These are phyloP conservation scores for Cinnamomum chago DNA, from an alignment of 164 flowering plant species.

Conservation along the genomic window DNA sequence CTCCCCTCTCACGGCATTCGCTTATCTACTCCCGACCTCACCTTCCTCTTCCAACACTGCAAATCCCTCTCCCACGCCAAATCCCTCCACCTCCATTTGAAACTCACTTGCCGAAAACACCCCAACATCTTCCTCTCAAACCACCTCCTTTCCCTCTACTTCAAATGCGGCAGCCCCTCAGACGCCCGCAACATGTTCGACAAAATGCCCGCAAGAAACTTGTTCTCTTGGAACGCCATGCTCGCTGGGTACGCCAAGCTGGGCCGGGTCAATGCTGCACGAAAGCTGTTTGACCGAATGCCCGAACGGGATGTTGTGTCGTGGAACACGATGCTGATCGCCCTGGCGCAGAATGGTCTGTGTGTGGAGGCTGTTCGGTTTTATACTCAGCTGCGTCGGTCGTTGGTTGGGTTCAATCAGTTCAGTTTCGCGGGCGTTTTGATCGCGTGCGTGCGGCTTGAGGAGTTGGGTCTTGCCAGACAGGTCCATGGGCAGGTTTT, in stretches of 20 bases:
- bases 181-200: slow-evolving; percentile 61
- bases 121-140: slow-evolving; percentile 48
- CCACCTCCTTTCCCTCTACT: slow-evolving; percentile 53
- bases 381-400: slow-evolving; percentile 41
- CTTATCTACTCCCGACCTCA: slow-evolving; percentile 32
- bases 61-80: slow-evolving; percentile 43
- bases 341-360: slow-evolving; percentile 40
- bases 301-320: slow-evolving; percentile 61
- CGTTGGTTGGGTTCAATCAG: slow-evolving; percentile 40
- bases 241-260: slow-evolving; percentile 63
- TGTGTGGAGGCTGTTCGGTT: slow-evolving; percentile 42
- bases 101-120: slow-evolving; percentile 38
- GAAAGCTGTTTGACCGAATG: slow-evolving; percentile 56
- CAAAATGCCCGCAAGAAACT: slow-evolving; percentile 54
- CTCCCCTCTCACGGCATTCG: slow-evolving; percentile 44
- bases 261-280: slow-evolving; percentile 43
- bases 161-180: slow-evolving; percentile 37
- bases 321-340: slow-evolving; percentile 78
- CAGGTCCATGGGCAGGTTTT: slow-evolving; percentile 72
- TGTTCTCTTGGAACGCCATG: slow-evolving; percentile 71
- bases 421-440: slow-evolving; percentile 67
- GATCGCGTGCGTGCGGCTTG: slow-evolving; percentile 52
- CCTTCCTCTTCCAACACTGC: slow-evolving; percentile 40
- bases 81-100: slow-evolving; percentile 59
- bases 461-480: slow-evolving; percentile 35